Percentiles rank a stretch among this genome's conserved stretches.
phyloP scores from a whole-genome alignment of 208 protist genomes.

The Eutreptiella sp. region DNA sequence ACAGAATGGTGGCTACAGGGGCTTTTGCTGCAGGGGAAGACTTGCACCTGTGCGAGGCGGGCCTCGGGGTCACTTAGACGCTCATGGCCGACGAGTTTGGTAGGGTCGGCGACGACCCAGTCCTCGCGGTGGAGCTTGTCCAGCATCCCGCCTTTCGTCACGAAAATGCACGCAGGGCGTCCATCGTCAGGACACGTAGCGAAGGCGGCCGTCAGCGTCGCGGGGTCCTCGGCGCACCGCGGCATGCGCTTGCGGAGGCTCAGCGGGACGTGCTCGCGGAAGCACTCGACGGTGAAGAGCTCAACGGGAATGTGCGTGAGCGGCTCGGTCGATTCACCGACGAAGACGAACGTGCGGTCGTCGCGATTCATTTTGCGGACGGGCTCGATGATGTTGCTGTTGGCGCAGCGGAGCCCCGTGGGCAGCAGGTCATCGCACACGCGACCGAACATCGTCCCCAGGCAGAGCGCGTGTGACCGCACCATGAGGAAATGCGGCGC shows the following conservation, averaged over 20 bases:
- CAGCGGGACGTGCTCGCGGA: constrained; percentile 77
- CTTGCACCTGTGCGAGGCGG: too few species aligned
- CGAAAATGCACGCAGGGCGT: constrained; percentile 56
- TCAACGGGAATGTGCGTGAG: constrained; percentile 78
- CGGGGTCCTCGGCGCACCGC: constrained; percentile 49
- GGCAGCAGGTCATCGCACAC: constrained; percentile 77
- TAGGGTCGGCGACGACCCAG: constrained; percentile 69
- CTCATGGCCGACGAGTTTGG: too few species aligned
- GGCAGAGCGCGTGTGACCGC: constrained; percentile 65
- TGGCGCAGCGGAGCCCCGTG: constrained; percentile 64
- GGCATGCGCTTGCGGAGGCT: constrained; percentile 68
- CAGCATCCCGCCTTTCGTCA: constrained; percentile 79
- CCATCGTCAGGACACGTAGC: constrained; percentile 56
- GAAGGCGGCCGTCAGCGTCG: constrained; percentile 64
- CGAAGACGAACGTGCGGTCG: constrained; percentile 72
- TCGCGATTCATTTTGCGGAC: constrained; percentile 48
- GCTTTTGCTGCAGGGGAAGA: too few species aligned
- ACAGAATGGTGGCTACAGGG: too few species aligned
- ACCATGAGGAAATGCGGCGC: constrained; percentile 63
- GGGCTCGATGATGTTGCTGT: constrained; percentile 73
- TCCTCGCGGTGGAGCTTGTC: constrained; percentile 66
- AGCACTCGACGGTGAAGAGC: constrained; percentile 82
- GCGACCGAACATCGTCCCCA: constrained; percentile 75
- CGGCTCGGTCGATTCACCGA: constrained; percentile 50
- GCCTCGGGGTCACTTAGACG: too few species aligned